Evolutionary conservation across 2,329 filamentous ascomycete species (phyloP).

Genomic region (Fusarium praegraminearum): DNA sequence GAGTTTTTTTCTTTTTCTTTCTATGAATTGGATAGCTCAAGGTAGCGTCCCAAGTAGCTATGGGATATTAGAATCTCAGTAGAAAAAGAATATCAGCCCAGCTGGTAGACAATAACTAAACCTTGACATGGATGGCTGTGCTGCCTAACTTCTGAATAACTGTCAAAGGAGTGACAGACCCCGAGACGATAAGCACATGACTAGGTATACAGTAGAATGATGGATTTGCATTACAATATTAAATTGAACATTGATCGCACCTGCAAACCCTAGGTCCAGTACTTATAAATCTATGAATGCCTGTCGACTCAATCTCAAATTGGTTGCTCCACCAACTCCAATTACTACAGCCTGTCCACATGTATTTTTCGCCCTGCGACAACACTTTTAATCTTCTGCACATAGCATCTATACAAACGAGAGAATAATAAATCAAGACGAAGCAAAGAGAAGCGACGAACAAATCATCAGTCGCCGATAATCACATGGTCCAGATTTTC

Average conservation of each 20-base stretch:
- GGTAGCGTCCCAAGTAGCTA: not conserved
- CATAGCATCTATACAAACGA: not conserved
- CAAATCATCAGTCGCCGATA: not conserved
- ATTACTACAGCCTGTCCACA: not conserved
- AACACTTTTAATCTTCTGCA: too few species aligned
- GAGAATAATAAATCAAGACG: not conserved
- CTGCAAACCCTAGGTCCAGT: not conserved
- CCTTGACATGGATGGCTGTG: not conserved
- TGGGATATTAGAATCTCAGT: not conserved
- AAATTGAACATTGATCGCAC: not conserved
- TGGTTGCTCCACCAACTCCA: conserved; percentile 41
- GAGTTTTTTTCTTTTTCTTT: not conserved
- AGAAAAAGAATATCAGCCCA: not conserved
- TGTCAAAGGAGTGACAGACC: not conserved
- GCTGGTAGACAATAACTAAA: not conserved
- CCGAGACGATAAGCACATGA: not conserved
- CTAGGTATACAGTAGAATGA: not conserved
- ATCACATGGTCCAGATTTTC: not conserved
- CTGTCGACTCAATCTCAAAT: not conserved
- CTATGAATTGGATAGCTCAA: too few species aligned
- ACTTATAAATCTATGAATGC: not conserved
- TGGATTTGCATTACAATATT: not conserved
- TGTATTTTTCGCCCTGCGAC: not conserved
- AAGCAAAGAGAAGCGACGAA: too few species aligned
- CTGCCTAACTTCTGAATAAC: not conserved